phyloP scores from a whole-genome alignment of 331 rosid genomes.

The Acacia pycnantha region DNA sequence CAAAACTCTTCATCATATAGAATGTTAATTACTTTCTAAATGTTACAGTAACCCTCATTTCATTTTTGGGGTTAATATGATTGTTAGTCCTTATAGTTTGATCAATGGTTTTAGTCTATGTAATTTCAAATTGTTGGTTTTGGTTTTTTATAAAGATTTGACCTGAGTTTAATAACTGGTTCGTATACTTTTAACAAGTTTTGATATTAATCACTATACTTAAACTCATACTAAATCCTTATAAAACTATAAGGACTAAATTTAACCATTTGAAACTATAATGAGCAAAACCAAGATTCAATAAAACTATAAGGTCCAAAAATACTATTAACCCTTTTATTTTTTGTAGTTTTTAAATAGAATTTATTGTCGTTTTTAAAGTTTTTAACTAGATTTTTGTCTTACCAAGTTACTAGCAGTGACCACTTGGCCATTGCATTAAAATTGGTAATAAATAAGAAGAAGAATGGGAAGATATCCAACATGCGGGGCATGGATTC shows the following conservation, averaged over 20 bases:
- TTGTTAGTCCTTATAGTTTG: no score
- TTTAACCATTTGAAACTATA: no score
- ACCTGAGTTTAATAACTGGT: no score
- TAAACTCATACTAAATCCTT: no score
- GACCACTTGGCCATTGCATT: background rate
- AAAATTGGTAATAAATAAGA: background rate
- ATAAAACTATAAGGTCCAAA: fast-evolving
- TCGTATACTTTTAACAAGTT: no score
- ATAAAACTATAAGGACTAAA: no score
- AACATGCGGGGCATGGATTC: background rate
- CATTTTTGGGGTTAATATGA: background rate
- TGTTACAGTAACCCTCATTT: constrained; percentile 19
- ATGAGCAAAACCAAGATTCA: no score
- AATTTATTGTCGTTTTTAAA: constrained; percentile 24
- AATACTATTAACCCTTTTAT: no score
- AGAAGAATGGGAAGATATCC: background rate
- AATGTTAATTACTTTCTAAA: constrained; percentile 27
- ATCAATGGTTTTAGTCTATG: no score
- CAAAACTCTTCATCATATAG: constrained; percentile 7
- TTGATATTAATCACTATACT: no score
- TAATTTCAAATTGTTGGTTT: no score
- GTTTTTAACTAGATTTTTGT: constrained; percentile 17
- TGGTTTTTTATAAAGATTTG: no score
- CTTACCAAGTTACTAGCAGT: background rate
- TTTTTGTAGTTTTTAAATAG: constrained; percentile 27